phyloP scores from a whole-genome alignment of 2,329 filamentous ascomycete species.

The Beauveria rudraprayagi region DNA sequence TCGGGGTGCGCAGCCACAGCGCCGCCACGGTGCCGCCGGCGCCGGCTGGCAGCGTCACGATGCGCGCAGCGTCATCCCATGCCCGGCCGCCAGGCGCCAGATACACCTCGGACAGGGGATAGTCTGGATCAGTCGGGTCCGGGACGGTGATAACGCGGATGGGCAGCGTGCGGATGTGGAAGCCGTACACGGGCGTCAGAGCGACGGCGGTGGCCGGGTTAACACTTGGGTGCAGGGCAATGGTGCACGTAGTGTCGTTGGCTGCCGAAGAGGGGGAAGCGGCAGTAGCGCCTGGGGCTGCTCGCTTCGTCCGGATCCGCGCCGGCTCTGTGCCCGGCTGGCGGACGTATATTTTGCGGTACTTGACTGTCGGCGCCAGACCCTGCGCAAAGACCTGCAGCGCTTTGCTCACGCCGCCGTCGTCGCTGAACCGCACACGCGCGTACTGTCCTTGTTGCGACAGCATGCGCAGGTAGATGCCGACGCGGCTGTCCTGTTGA shows the following conservation, averaged over 20 bases:
- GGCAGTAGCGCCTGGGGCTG: not conserved
- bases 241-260: not conserved
- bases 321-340: not conserved
- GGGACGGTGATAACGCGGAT: not conserved
- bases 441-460: not conserved
- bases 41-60: slow-evolving; percentile 5
- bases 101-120: not conserved
- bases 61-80: slow-evolving; percentile 5
- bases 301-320: not conserved
- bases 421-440: not conserved
- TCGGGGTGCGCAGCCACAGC: not conserved
- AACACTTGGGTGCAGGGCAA: not conserved
- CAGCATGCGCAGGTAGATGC: slow-evolving; percentile 8
- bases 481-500: not conserved
- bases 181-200: not conserved
- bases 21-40: slow-evolving; percentile 2
- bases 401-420: not conserved
- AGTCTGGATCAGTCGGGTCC: not conserved
- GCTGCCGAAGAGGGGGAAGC: not conserved
- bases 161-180: slow-evolving; percentile 6
- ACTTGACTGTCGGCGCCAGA: not conserved
- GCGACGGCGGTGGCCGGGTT: not conserved
- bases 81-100: not conserved
- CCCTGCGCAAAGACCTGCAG: not conserved
- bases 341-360: slow-evolving; percentile 6